Base-by-base conservation (phyloP, 169 alveolate species). In the Plasmodium vivax region DNA sequence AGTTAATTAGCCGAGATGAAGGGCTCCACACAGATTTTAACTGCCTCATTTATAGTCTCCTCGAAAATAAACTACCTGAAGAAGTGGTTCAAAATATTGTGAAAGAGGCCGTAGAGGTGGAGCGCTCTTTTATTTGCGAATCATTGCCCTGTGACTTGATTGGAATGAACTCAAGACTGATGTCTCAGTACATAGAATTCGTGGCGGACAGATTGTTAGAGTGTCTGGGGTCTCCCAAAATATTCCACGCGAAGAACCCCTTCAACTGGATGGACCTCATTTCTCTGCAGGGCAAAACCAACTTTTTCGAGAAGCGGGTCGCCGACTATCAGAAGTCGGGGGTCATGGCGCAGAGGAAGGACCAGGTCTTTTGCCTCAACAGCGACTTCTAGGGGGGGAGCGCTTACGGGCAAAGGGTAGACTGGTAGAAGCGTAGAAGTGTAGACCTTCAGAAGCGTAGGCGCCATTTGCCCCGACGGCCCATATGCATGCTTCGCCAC, bases 21-120 rank as follows among this genome's bases (percentile, higher is more conserved):
- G 99, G 99, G 2, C 96, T 99, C 58, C 99, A 99, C 95, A 99
- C 99, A 19, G 99, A 99, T 95, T 99, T 99, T 94, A 99, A 99
- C 30, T 99, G 99, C 96, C 96, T 98, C 79, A 94, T 99, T 47
- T 99, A 99, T 97, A 97, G 98, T 72, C 96, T 97, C 93, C 96
- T 99, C 32, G 96, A 96, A 92, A 97, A 98, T 95, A 98, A 97
- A 91, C 96, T 99, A 14, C 98, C 99, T 2, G 97, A 96, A 51
- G 97, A 97, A 34, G 96, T 98, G 93, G 98, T 99, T 38, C 98
- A 98, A 84, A 98, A 97, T 93, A 99, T 99, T 68, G 98, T 99
- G 62, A 95, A 96, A 71, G 99, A 98, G 47, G 99, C 99, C 16
- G 99, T 99, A 43, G 99, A 97, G 32, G 99, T 98, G 34, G 99